Conservation (phyloP, 257 asterid genomes). For the Penstemon barbatus region DNA sequence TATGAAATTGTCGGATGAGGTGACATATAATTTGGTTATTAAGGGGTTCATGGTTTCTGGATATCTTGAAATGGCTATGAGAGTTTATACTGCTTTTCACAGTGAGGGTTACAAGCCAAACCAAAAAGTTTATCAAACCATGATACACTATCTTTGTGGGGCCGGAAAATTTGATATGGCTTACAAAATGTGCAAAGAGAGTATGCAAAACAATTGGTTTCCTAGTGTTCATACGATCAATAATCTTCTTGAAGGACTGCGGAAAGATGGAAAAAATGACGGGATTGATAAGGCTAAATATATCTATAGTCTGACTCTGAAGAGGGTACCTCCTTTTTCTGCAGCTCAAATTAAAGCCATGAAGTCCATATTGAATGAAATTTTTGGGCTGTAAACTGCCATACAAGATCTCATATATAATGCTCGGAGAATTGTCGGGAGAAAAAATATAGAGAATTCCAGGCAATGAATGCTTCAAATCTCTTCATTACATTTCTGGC, state of each 20-base stretch:
- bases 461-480: slow-evolving; percentile 10
- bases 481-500: slow-evolving; percentile 17
- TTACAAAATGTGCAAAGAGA: slow-evolving; percentile 56
- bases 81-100: slow-evolving; percentile 54
- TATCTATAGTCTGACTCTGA: slow-evolving; percentile 50
- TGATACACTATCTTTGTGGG: slow-evolving; percentile 67
- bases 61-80: slow-evolving; percentile 55
- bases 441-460: slow-evolving; percentile 10
- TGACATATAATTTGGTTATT: slow-evolving; percentile 75
- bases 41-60: slow-evolving; percentile 70
- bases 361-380: slow-evolving; percentile 40
- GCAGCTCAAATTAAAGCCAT: slow-evolving; percentile 42
- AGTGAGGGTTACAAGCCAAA: slow-evolving; percentile 61
- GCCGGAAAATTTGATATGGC: slow-evolving; percentile 57
- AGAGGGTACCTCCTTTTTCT: slow-evolving; percentile 65
- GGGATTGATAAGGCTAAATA: slow-evolving; percentile 47
- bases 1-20: slow-evolving; percentile 56
- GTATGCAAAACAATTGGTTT: slow-evolving; percentile 70
- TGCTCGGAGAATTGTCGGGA: slow-evolving; percentile 5
- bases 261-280: slow-evolving; percentile 40
- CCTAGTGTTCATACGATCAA: slow-evolving; percentile 61
- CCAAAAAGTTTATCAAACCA: slow-evolving; percentile 69
- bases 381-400: slow-evolving; percentile 14
- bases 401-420: slow-evolving; percentile 13
- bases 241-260: slow-evolving; percentile 58